Conservation (phyloP, 306 rosid species). For the Dalbergia oliveri region DNA sequence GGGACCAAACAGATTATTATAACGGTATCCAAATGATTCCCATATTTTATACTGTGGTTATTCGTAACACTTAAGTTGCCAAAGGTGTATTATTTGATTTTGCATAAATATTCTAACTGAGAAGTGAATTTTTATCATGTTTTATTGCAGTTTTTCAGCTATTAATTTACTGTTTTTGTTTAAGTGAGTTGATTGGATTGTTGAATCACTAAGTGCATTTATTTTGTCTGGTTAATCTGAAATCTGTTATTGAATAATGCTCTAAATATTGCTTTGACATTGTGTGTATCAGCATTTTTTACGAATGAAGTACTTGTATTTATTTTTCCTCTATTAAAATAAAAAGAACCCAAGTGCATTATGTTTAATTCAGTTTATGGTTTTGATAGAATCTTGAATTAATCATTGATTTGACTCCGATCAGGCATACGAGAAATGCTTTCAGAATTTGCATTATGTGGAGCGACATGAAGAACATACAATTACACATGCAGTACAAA, state of each 20-base stretch:
- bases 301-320: too few relatives aligned
- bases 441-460: constrained; percentile 86
- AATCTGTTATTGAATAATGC: constrained; percentile 19
- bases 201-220: constrained; percentile 8
- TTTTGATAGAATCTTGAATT: constrained; percentile 22
- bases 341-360: too few relatives aligned
- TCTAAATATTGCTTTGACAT: constrained; percentile 10
- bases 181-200: not conserved
- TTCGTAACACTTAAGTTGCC: not conserved
- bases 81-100: constrained; percentile 19
- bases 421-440: constrained; percentile 96
- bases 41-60: not conserved
- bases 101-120: not conserved
- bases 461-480: constrained; percentile 94
- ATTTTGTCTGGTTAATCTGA: constrained; percentile 28
- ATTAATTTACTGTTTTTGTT: not conserved
- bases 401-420: constrained; percentile 45
- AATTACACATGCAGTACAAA: constrained; percentile 95
- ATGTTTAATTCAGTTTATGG: too few relatives aligned
- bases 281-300: too few relatives aligned
- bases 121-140: not conserved
- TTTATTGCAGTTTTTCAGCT: not conserved
- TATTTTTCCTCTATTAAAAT: too few relatives aligned
- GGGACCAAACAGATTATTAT: too few relatives aligned
- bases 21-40: not conserved